These are phyloP conservation scores for Albizia julibrissin DNA, from an alignment of 306 rosid genomes.

Conservation along the genomic window DNA sequence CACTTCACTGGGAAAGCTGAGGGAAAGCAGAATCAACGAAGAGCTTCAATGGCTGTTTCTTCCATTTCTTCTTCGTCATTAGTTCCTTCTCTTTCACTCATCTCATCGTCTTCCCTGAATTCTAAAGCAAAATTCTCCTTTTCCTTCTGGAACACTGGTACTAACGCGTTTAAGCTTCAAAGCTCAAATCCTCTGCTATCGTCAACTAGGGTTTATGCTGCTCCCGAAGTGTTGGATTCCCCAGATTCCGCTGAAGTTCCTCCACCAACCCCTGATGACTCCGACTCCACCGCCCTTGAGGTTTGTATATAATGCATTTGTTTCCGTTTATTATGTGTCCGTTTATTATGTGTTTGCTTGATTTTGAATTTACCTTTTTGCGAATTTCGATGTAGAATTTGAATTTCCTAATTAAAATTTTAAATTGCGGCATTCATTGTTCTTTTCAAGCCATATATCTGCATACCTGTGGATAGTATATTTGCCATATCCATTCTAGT, in stretches of 20 bases:
- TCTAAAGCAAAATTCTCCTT: constrained; percentile 40
- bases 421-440: not conserved
- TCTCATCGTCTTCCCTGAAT: constrained; percentile 37
- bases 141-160: constrained; percentile 28
- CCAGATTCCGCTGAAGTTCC: constrained; percentile 35
- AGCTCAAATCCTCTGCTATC: constrained; percentile 39
- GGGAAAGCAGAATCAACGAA: not conserved
- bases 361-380: no score
- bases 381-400: not conserved
- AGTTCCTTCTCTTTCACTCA: constrained; percentile 46
- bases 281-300: constrained; percentile 37
- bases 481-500: not conserved
- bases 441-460: not conserved
- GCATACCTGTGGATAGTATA: not conserved
- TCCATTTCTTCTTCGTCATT: constrained; percentile 53
- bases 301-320: constrained; percentile 33
- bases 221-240: constrained; percentile 59
- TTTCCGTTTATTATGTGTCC: constrained; percentile 1
- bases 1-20: not conserved
- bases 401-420: not conserved
- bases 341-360: not conserved
- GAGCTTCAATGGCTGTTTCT: constrained; percentile 60
- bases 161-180: constrained; percentile 37
- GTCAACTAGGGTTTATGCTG: constrained; percentile 57
- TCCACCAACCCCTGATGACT: constrained; percentile 39